Conservation (phyloP, 1,139 yeast genomes). For the Suhomyces atakaporum region DNA sequence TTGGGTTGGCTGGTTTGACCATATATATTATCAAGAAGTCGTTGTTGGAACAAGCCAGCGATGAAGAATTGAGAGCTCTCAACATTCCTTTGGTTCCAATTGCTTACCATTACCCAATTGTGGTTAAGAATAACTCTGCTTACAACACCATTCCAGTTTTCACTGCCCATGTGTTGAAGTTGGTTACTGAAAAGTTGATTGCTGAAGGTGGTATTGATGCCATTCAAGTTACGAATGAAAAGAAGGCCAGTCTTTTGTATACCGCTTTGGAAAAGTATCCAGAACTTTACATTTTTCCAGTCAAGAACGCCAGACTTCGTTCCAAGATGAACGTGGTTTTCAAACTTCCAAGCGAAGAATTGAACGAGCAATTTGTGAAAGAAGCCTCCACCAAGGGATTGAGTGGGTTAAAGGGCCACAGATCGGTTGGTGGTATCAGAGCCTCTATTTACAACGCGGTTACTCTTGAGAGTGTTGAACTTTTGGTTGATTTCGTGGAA, state of each 20-base stretch:
- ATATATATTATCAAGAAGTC: constrained; percentile 84
- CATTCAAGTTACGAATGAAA: constrained; percentile 59
- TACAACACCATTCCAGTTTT: constrained; percentile 95
- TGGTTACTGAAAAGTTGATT: constrained; percentile 68
- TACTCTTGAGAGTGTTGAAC: constrained; percentile 59
- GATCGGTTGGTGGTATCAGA: constrained; percentile 97
- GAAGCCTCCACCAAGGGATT: constrained; percentile 56
- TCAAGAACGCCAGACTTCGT: constrained; percentile 56
- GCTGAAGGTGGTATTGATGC: constrained; percentile 55
- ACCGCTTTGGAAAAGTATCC: constrained; percentile 64
- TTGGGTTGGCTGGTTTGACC: constrained; percentile 94
- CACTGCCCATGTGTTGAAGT: constrained; percentile 79
- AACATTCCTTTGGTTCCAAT: constrained; percentile 81
- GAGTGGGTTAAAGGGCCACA: constrained; percentile 88
- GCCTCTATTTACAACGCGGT: constrained; percentile 93
- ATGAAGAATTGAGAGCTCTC: constrained; percentile 57
- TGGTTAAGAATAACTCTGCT: constrained; percentile 84
- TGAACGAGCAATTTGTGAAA: constrained; percentile 67
- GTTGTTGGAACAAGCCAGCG: constrained; percentile 67
- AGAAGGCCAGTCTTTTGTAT: constrained; percentile 66
- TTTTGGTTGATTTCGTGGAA: constrained; percentile 58
- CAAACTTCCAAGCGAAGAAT: constrained; percentile 61
- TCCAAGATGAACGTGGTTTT: constrained; percentile 94
- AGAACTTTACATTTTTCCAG: constrained; percentile 66
- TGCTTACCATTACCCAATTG: constrained; percentile 85